Base-by-base conservation (phyloP, 257 asterid genomes). In the Buddleja alternifolia region DNA sequence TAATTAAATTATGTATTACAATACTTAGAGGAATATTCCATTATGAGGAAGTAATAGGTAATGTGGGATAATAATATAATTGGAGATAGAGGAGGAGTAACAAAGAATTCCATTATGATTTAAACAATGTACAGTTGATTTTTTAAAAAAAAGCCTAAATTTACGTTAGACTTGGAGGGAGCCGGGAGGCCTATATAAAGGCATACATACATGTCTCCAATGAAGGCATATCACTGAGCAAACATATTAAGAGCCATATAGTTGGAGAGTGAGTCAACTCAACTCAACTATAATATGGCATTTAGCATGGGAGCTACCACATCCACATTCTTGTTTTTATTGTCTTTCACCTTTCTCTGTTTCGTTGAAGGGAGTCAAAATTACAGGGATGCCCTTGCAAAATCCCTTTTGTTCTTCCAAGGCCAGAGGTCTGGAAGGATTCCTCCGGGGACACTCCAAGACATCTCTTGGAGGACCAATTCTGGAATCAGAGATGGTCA, bases 361-460 rank as follows among this genome's bases (percentile, higher is more conserved):
- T 40, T 50, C 51, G 90, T 80, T 4, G 60, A 70, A 60, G 84
- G 71, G 37, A 58, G 14, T 24, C 91, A 73, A 0, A 70, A 93
- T 70, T 93, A 93, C 72, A 60, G 84, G 61, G 95, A 93, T 53
- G 98, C 98, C 62, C 85, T 93, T 41, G 81, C 81, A 0, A 93
- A 90, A 75, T 93, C 98, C 81, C 71, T 90, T 51, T 37, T 90
- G 67, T 93, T 93, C 77, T 93, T 93, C 80, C 90, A 90, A 58
- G 98, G 96, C 1, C 98, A 93, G 70, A 79, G 98, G 73, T 93
- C 98, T 7, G 98, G 98, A 4, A 77, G 71, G 63, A 72, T 88
- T 10, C 91, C 95, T 11, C 11, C 21, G 3, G 63, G 66, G 15
- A 11, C 55, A 16, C 53, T 14, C 47, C 92, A 86, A 34, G 65